Base-by-base conservation (phyloP, 179 eudicot genomes). In the Gypsophila paniculata region DNA sequence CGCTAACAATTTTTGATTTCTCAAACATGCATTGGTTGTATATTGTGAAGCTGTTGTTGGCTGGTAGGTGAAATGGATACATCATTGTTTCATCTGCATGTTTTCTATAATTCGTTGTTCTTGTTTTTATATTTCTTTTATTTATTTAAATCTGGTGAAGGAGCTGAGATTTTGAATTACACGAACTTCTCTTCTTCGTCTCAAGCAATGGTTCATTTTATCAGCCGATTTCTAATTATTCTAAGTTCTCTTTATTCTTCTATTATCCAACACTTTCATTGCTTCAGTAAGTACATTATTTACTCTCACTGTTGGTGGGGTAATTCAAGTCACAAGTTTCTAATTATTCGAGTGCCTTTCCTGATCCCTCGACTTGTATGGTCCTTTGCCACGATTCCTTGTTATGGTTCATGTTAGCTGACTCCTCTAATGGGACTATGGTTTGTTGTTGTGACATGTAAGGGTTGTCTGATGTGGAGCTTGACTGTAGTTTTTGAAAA, bases 371-470 rank as follows among this genome's bases (percentile, higher is more conserved):
- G n/a, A 60, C 39, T 5, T 5, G 65, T 60, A 29, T 10, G 39
- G 39, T 26, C 19, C 39, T 25, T 23, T 58, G 23, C 6, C n/a
- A 26, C 25, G 15, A 15, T 59, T 13, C 38, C 18, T 2, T 26
- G 4, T 14, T 59, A 14, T 59, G 63, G 36, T 25, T 59, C 63
- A 26, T 59, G 36, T 36, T 62, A 36, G 67, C 67, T 48, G 42
- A 34, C 25, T 48, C 48, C 23, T 36, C 13, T n/a, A 9, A 17
- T 36, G 14, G 46, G 67, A 62, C 22, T 14, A 62, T 34, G 67
- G 48, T 61, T 61, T 62, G 67, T 62, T 36, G 48, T n/a, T 62
- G 46, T 36, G 67, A 22, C 55, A 5, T 61, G n/a, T n/a, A n/a
- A n/a, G n/a, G n/a, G n/a, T n/a, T 18, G 21, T 32, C 42, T 32